These are phyloP conservation scores for Alternaria arbusti DNA, from an alignment of 2,329 filamentous ascomycete genomes.

Conservation along the genomic window DNA sequence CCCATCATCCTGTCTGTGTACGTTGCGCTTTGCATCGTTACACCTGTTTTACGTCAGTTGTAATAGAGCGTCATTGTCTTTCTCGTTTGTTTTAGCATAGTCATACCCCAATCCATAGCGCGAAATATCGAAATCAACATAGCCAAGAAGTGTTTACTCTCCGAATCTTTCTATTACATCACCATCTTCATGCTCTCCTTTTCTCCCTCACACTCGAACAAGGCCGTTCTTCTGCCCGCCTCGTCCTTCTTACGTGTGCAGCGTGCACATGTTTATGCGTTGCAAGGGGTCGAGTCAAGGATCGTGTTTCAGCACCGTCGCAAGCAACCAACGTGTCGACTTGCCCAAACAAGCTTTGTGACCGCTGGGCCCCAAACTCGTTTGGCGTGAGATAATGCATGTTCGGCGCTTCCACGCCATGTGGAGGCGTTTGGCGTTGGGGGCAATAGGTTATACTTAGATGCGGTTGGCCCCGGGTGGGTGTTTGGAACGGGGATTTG, in stretches of 20 bases:
- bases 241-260: neutral
- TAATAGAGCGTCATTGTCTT: constrained; percentile 15
- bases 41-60: constrained; percentile 18
- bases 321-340: constrained; percentile 24
- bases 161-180: neutral
- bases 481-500: neutral
- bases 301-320: constrained; percentile 33
- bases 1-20: neutral
- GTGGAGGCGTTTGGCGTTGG: neutral
- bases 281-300: neutral
- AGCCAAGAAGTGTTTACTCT: neutral
- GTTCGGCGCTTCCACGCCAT: neutral
- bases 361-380: constrained; percentile 17
- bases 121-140: constrained; percentile 5
- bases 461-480: constrained; percentile 2
- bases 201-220: neutral
- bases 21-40: constrained; percentile 13
- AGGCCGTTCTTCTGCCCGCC: neutral
- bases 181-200: neutral
- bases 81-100: constrained; percentile 3
- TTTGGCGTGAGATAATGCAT: constrained; percentile 20
- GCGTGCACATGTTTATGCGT: neutral
- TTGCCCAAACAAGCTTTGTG: constrained; percentile 21
- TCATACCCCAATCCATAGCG: constrained; percentile 16
- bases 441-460: constrained; percentile 1